Base-by-base conservation (phyloP, 2,329 filamentous ascomycete genomes). In the Cercospora sp. region DNA sequence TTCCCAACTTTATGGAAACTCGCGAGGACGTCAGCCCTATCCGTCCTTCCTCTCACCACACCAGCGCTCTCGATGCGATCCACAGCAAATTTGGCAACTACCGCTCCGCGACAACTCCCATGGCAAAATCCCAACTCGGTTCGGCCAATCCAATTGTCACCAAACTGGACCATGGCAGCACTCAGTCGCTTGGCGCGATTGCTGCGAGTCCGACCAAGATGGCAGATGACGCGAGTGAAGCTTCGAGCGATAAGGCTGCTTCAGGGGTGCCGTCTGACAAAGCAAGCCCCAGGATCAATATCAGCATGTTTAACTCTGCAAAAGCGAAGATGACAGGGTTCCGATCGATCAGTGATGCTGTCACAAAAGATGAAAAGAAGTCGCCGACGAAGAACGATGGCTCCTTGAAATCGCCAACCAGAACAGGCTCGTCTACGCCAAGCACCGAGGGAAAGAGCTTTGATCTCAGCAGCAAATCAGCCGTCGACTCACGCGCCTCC, bases 321-420 rank as follows among this genome's bases (percentile, higher is more conserved):
- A 79, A 79, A 64, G 79, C 67, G 69, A 85, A 85, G 67, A 85
- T 85, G 23, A 87, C 89, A 55, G 92, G 93, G n/a, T 84, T 96
- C 66, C 86, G 94, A 70, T 90, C 93, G 13, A 92, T 94, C 64
- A 97, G 94, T 3, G 94, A 97, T 76, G 84, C 86, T 20, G 83
- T 87, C 18, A 86, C 85, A 2, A 83, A 83, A 30, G 81, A 76
- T 53, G 85, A 87, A 67, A 87, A 85, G 76, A 59, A 42, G 18
- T 73, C 70, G 16, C 69, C 69, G 7, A 64, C 68, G 64, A 51
- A 83, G 42, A 57, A 60, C 16, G 66, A 65, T 30, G 39, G 82
- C 5, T 82, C 84, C 8, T 69, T 84, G 60, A 83, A 84, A 23
- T 93, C 91, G 3, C 90, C 91, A 0, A 87, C 90, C 23, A 86